phyloP scores from a whole-genome alignment of 139 green algal genomes.

The Limnomonas spitsbergensis region DNA sequence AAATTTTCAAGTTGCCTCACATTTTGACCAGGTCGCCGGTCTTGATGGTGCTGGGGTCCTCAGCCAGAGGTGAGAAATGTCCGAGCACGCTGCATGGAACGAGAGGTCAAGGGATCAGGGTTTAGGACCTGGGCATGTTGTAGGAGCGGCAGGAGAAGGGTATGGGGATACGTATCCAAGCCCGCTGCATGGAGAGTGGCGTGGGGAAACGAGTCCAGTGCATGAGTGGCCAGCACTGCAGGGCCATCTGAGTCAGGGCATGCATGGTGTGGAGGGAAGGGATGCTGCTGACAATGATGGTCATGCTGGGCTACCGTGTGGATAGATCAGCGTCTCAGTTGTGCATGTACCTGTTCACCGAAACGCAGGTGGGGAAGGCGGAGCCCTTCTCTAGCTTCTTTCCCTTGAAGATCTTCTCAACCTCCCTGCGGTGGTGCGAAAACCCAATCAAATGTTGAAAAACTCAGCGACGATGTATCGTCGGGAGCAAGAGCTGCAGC shows the following conservation, averaged over 20 bases:
- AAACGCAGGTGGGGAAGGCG: conserved; percentile 94
- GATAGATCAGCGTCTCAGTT: no score
- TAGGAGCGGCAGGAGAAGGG: no score
- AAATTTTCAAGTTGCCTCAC: no score
- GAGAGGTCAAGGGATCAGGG: no score
- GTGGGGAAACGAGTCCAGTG: no score
- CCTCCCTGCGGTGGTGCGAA: conserved; percentile 52
- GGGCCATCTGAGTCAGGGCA: not conserved
- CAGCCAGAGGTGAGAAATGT: conserved; percentile 81
- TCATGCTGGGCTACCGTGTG: no score
- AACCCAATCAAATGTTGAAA: no score
- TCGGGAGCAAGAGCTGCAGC: no score
- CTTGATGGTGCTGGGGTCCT: conserved; percentile 71
- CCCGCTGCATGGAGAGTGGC: no score
- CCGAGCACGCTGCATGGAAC: conserved; percentile 74
- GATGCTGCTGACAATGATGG: no score
- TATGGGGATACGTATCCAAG: no score
- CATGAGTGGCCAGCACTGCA: not conserved
- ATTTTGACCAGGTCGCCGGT: conserved; percentile 93
- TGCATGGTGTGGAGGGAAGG: not conserved
- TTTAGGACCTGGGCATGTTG: no score
- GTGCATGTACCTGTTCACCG: conserved; percentile 82
- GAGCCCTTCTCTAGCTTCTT: conserved; percentile 96
- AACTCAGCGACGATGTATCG: not conserved
- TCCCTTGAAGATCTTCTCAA: conserved; percentile 86